These are phyloP conservation scores for Aspergillus steynii DNA, from an alignment of 495 filamentous ascomycete genomes.

Conservation along the genomic window DNA sequence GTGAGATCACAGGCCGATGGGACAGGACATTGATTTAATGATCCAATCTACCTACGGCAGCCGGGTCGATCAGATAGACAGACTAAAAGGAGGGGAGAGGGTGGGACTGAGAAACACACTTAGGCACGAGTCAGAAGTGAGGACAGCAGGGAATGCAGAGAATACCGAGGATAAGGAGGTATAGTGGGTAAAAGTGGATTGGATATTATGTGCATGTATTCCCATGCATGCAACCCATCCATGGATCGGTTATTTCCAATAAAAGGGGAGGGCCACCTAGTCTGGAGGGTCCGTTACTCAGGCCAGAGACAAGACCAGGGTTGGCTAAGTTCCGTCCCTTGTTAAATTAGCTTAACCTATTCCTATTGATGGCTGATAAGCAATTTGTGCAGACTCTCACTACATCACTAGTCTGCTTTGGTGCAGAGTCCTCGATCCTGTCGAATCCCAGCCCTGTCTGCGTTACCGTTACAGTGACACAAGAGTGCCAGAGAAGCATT, in stretches of 20 bases:
- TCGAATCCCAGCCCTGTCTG: not conserved
- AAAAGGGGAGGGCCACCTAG: not conserved
- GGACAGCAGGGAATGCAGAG: not conserved
- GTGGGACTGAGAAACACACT: not conserved
- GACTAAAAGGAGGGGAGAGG: not conserved
- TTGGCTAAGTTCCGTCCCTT: no score
- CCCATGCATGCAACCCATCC: not conserved
- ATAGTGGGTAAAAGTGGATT: not conserved
- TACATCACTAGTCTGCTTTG: not conserved
- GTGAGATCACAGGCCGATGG: slow-evolving; percentile 10
- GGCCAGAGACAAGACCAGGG: no score
- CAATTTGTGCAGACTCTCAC: not conserved
- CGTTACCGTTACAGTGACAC: not conserved
- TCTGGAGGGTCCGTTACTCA: not conserved
- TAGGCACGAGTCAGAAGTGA: not conserved
- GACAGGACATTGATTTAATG: not conserved
- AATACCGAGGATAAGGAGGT: not conserved
- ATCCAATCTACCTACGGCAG: not conserved
- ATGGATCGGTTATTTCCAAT: not conserved
- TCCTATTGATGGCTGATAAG: not conserved
- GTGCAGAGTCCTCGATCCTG: not conserved
- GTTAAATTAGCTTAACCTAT: no score
- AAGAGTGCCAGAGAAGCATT: not conserved
- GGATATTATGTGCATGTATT: not conserved
- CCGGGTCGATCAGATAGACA: slow-evolving; percentile 1